phyloP scores from a whole-genome alignment of 2,329 filamentous ascomycete species.

The Ascomycota sp. region DNA sequence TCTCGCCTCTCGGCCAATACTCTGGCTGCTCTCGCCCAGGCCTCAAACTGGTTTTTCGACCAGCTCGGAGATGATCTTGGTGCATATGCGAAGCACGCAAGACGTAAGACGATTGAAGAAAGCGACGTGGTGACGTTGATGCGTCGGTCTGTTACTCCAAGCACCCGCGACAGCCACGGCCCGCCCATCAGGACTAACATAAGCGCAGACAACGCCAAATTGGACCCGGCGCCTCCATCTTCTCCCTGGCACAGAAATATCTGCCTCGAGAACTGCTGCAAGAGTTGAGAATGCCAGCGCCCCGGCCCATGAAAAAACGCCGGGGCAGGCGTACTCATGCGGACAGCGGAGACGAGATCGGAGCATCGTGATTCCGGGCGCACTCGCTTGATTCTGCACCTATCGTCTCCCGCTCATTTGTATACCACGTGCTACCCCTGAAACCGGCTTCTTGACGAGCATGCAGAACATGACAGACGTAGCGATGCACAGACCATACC shows the following conservation, averaged over 20 bases:
- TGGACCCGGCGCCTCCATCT: conserved; percentile 50
- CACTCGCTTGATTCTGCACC: no score
- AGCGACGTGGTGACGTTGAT: conserved; percentile 66
- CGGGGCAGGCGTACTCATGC: conserved; percentile 12
- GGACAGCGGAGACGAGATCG: conserved; percentile 12
- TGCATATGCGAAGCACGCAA: conserved; percentile 63
- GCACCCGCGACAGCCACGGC: conserved; percentile 5
- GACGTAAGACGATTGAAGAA: conserved; percentile 70
- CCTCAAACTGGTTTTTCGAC: conserved; percentile 83
- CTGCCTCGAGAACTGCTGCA: conserved; percentile 68
- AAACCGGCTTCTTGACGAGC: conserved; percentile 72
- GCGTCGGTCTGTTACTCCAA: conserved; percentile 42
- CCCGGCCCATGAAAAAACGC: conserved; percentile 27
- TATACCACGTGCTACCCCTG: conserved; percentile 51
- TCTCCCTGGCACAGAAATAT: conserved; percentile 68
- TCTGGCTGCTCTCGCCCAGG: conserved; percentile 53
- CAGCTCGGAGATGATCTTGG: conserved; percentile 64
- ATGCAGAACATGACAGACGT: conserved; percentile 95
- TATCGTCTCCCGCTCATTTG: conserved; percentile 61
- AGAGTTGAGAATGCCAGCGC: conserved; percentile 53
- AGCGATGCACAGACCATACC: conserved; percentile 69
- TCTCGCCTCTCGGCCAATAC: conserved; percentile 54
- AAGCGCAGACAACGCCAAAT: conserved; percentile 54
- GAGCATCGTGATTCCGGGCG: conserved; percentile 7
- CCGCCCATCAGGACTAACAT: conserved; percentile 8